phyloP scores from a whole-genome alignment of 768 basidiomycete genomes.

The Mycena leptocephala region DNA sequence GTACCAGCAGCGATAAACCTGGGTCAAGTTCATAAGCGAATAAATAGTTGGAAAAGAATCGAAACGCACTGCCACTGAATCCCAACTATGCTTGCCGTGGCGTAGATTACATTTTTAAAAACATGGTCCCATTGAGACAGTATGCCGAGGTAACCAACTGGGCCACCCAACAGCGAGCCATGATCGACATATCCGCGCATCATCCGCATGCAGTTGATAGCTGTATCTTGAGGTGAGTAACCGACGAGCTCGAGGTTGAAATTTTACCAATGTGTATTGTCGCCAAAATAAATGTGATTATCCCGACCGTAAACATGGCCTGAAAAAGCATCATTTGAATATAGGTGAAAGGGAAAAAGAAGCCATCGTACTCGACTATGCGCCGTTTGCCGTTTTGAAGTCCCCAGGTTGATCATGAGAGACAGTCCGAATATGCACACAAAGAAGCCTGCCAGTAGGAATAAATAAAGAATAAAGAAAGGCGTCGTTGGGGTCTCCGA shows the following conservation, averaged over 20 bases:
- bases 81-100: conserved; percentile 26
- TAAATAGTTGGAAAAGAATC: background rate
- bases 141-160: conserved; percentile 27
- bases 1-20: conserved; percentile 34
- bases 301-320: conserved; percentile 7
- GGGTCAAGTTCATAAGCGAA: too few relatives aligned
- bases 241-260: too few relatives aligned
- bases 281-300: conserved; percentile 13
- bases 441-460: background rate
- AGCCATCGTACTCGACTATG: conserved; percentile 12
- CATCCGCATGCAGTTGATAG: conserved; percentile 29
- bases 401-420: background rate
- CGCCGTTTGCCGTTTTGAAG: conserved; percentile 1
- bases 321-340: background rate
- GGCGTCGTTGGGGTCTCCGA: background rate
- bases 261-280: background rate
- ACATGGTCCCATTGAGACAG: conserved; percentile 32
- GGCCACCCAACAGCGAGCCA: conserved; percentile 19
- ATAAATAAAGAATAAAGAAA: background rate
- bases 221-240: background rate
- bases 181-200: conserved; percentile 28
- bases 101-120: conserved; percentile 26
- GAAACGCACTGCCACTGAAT: conserved; percentile 23
- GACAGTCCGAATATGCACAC: conserved; percentile 15
- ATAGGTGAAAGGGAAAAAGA: background rate